These are phyloP conservation scores for Herpotrichia juniperi DNA, from an alignment of 2,329 filamentous ascomycete species.

Conservation along the genomic window DNA sequence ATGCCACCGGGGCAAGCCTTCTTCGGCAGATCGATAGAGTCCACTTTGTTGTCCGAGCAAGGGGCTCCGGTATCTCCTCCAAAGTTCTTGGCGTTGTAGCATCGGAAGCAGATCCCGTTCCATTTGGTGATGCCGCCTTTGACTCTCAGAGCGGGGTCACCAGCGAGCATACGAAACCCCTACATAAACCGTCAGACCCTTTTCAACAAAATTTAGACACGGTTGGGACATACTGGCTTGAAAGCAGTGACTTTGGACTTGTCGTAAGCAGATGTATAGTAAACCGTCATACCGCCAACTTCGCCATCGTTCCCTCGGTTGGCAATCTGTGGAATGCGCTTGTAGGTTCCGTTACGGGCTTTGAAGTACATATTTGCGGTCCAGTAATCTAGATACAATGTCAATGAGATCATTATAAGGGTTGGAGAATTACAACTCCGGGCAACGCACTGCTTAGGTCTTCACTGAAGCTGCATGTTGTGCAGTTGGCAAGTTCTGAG, in stretches of 20 bases:
- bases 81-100: constrained; percentile 51
- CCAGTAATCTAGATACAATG: constrained; percentile 37
- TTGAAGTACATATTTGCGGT: constrained; percentile 32
- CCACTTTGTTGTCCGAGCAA: constrained; percentile 40
- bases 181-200: constrained; percentile 8
- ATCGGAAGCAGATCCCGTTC: constrained; percentile 50
- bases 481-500: constrained; percentile 24
- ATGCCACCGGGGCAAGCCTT: constrained; percentile 48
- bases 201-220: no score
- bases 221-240: constrained; percentile 28
- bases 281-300: constrained; percentile 40
- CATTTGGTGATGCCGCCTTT: constrained; percentile 19
- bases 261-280: constrained; percentile 28
- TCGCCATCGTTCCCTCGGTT: constrained; percentile 28
- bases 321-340: constrained; percentile 34
- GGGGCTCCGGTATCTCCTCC: constrained; percentile 42
- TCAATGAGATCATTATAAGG: constrained; percentile 8
- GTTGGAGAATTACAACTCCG: no score
- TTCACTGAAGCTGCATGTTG: constrained; percentile 32
- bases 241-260: constrained; percentile 43
- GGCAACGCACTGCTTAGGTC: no score
- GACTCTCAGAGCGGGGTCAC: constrained; percentile 33
- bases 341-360: constrained; percentile 29
- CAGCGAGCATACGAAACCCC: constrained; percentile 53
- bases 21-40: constrained; percentile 24